Evolutionary conservation across 192 early-diverging fungal species (phyloP).

Genomic region (Pilaira anomala): DNA sequence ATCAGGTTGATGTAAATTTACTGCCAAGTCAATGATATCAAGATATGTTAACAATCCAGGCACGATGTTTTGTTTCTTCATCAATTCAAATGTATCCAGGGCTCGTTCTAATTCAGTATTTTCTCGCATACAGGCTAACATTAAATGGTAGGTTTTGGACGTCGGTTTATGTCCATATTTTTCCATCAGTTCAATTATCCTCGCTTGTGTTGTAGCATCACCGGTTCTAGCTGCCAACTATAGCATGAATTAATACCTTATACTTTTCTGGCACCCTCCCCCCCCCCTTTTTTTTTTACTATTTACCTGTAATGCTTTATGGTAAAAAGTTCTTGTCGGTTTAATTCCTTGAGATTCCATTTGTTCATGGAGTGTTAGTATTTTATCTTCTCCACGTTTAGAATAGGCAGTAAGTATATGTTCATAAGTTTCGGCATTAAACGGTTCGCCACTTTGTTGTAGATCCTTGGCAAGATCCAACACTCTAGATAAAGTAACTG

Average conservation of each 20-base stretch:
- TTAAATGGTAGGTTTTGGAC: slow-evolving; percentile 30
- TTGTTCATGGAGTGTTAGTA: slow-evolving; percentile 25
- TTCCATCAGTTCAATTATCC: slow-evolving; percentile 15
- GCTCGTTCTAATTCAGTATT: slow-evolving; percentile 48
- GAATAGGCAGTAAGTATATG: slow-evolving; percentile 32
- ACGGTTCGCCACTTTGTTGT: neutral
- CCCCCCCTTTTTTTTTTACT: neutral
- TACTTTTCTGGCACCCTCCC: neutral
- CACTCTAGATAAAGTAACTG: neutral
- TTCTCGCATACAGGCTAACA: slow-evolving; percentile 39
- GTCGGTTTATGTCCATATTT: neutral
- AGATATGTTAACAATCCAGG: slow-evolving; percentile 30
- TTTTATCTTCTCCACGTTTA: slow-evolving; percentile 23
- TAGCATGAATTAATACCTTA: neutral
- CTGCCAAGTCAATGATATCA: slow-evolving; percentile 34
- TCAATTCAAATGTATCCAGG: slow-evolving; percentile 42
- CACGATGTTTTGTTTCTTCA: slow-evolving; percentile 33
- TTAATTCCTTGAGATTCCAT: slow-evolving; percentile 30
- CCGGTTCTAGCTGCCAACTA: slow-evolving; percentile 8
- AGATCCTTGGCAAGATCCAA: neutral
- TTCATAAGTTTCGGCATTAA: slow-evolving; percentile 22
- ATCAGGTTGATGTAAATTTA: slow-evolving; percentile 28
- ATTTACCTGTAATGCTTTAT: slow-evolving; percentile 40
- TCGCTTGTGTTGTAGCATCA: slow-evolving; percentile 16
- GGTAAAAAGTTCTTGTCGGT: slow-evolving; percentile 18